Percentiles rank a stretch among this genome's conserved stretches.
Evolutionary conservation across 2,329 filamentous ascomycete species (phyloP).

Genomic region (Fusarium transvaalense): DNA sequence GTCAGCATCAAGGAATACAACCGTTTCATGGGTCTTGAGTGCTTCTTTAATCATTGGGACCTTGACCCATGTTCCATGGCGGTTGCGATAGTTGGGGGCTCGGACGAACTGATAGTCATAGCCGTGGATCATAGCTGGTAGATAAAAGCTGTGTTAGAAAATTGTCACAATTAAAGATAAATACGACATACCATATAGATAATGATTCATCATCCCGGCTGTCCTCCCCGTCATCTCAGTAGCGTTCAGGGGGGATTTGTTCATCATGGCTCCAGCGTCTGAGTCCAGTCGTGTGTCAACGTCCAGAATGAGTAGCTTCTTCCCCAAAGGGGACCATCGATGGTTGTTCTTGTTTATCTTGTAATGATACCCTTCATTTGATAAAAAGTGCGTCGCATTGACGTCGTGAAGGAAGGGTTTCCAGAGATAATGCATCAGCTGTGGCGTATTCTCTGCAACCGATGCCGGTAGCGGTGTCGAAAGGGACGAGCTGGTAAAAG

Average conservation of each 20-base stretch:
- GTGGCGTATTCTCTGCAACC: slow-evolving; percentile 11
- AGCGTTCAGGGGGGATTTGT: slow-evolving; percentile 17
- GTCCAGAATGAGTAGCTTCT: slow-evolving; percentile 43
- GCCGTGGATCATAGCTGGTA: slow-evolving; percentile 57
- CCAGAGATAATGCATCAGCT: slow-evolving; percentile 29
- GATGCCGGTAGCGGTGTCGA: background rate
- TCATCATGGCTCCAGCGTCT: slow-evolving; percentile 34
- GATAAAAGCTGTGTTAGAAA: background rate
- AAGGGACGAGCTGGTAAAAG: background rate
- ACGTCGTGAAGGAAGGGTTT: slow-evolving; percentile 38
- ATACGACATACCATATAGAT: slow-evolving; percentile 34
- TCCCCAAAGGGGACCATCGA: slow-evolving; percentile 31
- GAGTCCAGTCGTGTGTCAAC: slow-evolving; percentile 34
- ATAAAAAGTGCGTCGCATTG: slow-evolving; percentile 1
- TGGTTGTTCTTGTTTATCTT: slow-evolving; percentile 12
- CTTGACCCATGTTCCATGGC: slow-evolving; percentile 61
- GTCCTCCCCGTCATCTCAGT: slow-evolving; percentile 37
- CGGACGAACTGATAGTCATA: slow-evolving; percentile 63
- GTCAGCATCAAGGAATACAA: slow-evolving; percentile 61
- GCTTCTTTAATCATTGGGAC: slow-evolving; percentile 56
- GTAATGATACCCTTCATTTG: slow-evolving; percentile 36
- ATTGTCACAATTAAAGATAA: fast-evolving
- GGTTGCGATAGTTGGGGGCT: slow-evolving; percentile 55
- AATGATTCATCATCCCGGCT: slow-evolving; percentile 41
- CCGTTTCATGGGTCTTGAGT: slow-evolving; percentile 56